These are phyloP conservation scores for Selaginella tamariscina DNA, from an alignment of 75 land plant species.

Conservation along the genomic window DNA sequence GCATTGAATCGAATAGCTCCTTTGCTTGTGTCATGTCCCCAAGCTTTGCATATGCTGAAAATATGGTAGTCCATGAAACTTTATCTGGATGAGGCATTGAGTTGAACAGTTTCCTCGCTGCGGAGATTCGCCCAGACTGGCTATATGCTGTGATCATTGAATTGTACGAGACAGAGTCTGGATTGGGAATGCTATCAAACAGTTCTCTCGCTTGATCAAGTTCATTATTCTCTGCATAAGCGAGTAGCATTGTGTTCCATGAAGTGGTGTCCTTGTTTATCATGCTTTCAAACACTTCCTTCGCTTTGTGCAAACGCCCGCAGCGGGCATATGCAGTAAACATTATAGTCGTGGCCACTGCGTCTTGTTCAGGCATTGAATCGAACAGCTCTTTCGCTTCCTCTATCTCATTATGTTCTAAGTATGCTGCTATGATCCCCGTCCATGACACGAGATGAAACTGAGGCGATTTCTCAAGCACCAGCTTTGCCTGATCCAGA, in stretches of 20 bases:
- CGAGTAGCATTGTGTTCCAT: not conserved
- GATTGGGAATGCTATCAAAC: not conserved
- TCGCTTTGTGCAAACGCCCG: not conserved
- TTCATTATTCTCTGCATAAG: not conserved
- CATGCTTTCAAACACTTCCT: not conserved
- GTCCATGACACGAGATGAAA: not conserved
- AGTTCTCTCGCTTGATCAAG: not conserved
- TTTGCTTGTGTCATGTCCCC: constrained; percentile 15
- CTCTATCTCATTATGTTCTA: not conserved
- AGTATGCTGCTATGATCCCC: not conserved
- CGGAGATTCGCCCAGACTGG: not conserved
- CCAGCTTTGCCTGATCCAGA: not conserved
- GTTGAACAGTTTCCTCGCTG: not conserved
- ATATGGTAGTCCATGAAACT: not conserved
- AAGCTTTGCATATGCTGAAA: constrained; percentile 14
- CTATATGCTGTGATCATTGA: not conserved
- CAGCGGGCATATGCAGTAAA: not conserved
- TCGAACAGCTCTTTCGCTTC: not conserved
- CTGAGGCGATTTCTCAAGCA: not conserved
- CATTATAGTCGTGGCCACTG: not conserved
- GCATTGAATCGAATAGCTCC: constrained; percentile 16
- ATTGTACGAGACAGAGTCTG: not conserved
- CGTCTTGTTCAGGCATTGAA: not conserved
- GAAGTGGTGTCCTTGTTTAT: not conserved
- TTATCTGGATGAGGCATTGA: not conserved